phyloP scores from a whole-genome alignment of 2,329 filamentous ascomycete genomes.

The Aspergillus pseudotamarii region DNA sequence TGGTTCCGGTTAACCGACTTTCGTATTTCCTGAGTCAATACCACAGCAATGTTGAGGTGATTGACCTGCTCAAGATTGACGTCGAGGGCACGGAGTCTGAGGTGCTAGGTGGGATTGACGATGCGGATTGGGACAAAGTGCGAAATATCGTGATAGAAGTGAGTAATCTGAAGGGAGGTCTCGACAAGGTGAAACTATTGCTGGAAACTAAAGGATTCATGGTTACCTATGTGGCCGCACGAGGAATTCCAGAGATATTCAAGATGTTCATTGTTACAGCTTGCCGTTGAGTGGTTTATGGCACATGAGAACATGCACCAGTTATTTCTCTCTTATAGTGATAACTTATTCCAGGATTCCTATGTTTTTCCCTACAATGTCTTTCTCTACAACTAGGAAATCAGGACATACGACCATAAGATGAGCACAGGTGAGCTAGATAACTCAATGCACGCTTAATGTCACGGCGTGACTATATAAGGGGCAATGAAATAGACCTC shows the following conservation, averaged over 20 bases:
- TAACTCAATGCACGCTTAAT: too few species aligned
- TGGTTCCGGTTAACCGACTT: neutral
- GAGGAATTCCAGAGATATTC: neutral
- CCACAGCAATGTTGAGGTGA: neutral
- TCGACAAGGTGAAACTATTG: neutral
- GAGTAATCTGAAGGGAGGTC: neutral
- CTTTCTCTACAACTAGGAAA: too few species aligned
- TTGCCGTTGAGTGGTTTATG: neutral
- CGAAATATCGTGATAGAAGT: neutral
- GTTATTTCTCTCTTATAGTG: too few species aligned
- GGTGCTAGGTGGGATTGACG: neutral
- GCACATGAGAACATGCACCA: too few species aligned
- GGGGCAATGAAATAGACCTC: too few species aligned
- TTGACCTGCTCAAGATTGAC: neutral
- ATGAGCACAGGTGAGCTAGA: too few species aligned
- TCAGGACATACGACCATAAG: too few species aligned
- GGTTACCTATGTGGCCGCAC: neutral
- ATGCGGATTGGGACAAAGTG: neutral
- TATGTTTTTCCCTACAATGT: accelerated
- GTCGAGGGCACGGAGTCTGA: neutral
- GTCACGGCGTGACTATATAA: too few species aligned
- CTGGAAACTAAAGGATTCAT: neutral
- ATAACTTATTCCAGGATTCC: too few species aligned
- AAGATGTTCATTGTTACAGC: neutral
- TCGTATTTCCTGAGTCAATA: neutral